These are phyloP conservation scores for Draba incana DNA, from an alignment of 345 rosid species.

Conservation along the genomic window DNA sequence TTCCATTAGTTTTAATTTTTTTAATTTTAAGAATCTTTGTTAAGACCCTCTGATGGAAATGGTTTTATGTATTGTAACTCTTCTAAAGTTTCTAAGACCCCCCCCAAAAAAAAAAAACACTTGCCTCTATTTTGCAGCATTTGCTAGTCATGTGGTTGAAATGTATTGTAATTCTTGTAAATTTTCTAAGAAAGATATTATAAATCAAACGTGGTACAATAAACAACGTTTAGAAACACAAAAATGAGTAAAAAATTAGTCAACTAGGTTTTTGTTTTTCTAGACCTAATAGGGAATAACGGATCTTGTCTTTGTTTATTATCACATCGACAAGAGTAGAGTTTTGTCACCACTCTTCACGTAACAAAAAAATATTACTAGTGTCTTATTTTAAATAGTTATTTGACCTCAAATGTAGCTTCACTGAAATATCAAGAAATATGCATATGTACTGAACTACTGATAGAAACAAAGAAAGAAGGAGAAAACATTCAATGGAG, in stretches of 20 bases:
- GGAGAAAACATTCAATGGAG: conserved; percentile 29
- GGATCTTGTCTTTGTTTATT: conserved; percentile 26
- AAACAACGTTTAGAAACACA: too few species aligned
- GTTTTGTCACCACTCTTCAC: conserved; percentile 23
- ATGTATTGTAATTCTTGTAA: too few species aligned
- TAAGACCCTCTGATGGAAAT: too few species aligned
- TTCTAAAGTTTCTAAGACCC: neutral
- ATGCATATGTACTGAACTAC: neutral
- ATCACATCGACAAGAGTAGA: neutral
- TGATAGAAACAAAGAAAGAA: neutral
- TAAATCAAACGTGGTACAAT: neutral
- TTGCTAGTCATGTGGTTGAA: neutral
- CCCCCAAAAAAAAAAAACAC: neutral
- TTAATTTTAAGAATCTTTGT: too few species aligned
- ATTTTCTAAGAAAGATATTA: too few species aligned
- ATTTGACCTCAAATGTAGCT: neutral
- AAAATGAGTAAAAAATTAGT: neutral
- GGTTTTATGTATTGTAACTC: neutral
- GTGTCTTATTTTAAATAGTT: neutral
- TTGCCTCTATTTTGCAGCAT: neutral
- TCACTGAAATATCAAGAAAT: neutral
- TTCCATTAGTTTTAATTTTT: too few species aligned
- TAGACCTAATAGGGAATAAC: neutral
- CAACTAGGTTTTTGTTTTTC: neutral
- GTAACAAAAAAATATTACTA: neutral